Evolutionary conservation across 176 grass and related monocot genomes (phyloP).

Genomic region (Carex littledalei): DNA sequence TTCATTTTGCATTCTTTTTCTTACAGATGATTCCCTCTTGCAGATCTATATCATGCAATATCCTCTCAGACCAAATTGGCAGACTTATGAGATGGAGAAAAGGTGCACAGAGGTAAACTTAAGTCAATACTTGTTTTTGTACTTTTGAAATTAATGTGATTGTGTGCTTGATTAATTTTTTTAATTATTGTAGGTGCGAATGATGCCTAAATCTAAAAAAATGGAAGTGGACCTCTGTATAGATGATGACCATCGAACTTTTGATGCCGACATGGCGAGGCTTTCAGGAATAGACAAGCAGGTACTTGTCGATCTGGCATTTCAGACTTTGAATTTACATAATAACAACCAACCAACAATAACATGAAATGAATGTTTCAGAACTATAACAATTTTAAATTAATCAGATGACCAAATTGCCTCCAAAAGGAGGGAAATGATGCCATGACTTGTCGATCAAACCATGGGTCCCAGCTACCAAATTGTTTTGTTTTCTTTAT

Average conservation of each 20-base stretch:
- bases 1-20: slow-evolving; percentile 1
- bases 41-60: slow-evolving; percentile 94
- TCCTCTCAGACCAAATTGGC: slow-evolving; percentile 80
- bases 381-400: background rate
- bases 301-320: slow-evolving; percentile 18
- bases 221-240: slow-evolving; percentile 76
- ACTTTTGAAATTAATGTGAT: background rate
- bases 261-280: slow-evolving; percentile 44
- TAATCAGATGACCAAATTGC: background rate
- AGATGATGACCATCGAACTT: slow-evolving; percentile 56
- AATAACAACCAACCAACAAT: background rate
- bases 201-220: slow-evolving; percentile 58
- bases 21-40: slow-evolving; percentile 26
- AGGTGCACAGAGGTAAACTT: slow-evolving; percentile 74
- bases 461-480: background rate
- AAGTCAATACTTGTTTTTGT: background rate
- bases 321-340: background rate
- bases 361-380: background rate
- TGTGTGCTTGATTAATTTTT: slow-evolving; percentile 1
- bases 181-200: slow-evolving; percentile 47
- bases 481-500: background rate
- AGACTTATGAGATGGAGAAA: slow-evolving; percentile 62
- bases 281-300: slow-evolving; percentile 45
- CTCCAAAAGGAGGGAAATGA: background rate
- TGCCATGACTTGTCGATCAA: background rate